Base-by-base conservation (phyloP, 2,329 filamentous ascomycete species). In the Achaetomium macrosporum region DNA sequence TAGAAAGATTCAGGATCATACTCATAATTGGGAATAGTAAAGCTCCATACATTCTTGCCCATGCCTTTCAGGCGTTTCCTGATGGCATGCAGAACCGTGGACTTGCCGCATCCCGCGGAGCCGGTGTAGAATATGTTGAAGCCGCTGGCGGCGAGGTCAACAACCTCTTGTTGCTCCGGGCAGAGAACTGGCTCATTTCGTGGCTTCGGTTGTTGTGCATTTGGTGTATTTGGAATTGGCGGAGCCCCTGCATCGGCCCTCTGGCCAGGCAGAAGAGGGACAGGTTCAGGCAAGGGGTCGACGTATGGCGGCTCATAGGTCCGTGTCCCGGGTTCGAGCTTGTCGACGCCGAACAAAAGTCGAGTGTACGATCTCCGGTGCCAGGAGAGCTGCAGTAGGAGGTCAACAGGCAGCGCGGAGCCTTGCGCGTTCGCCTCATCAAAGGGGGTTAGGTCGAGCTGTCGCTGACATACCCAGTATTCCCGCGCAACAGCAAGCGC, bases 51-150 rank as follows among this genome's bases (percentile, higher is more conserved):
- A 0, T 17, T 60, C 36, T 65, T 69, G 0, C 69, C 68, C 53
- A 54, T 59, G 0, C 56, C 58, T 9, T 56, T 53, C 1, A 81
- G 66, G 5, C 66, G 63, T 7, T 62, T 65, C 2, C 72, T 72
- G 37, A 80, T 75, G 8, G 71, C 71, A 53, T 74, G 75, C 0
- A 83, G 65, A 1, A 82, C 75, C 0, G 77, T 78, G 0, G 76
- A 79, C 61, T 83, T 83, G 2, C 80, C 81, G 42, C 74, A 78
- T 0, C 82, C 82, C 13, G 82, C 83, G 0, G 79, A 81, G 9
- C 83, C 82, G 0, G 81, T 85, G 59, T 79, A 85, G 61, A 85
- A 86, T 10, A 85, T 77, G 50, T 85, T 85, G 1, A 62, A 56
- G 0, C 80, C 77, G 2, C 66, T 67, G 3, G 72, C 54, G 25